Base-by-base conservation (phyloP, 202 grass and related monocot species). In the Eragrostis tef region DNA sequence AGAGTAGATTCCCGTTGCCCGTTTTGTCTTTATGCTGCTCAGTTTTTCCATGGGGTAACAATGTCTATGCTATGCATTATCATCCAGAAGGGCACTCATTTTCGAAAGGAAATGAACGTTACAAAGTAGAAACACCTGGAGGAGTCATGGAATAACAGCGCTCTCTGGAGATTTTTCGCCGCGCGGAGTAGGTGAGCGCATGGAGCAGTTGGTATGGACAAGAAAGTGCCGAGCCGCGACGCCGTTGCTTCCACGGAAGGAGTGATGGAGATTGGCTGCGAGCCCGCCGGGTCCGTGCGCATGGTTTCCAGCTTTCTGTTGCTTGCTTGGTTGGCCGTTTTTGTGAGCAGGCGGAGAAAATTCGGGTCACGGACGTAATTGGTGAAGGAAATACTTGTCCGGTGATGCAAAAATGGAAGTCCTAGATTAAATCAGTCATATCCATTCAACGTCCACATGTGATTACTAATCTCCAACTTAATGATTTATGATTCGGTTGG, bases 151-250 rank as follows among this genome's bases (percentile, higher is more conserved):
- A 26, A 45, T 0, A 6, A 49, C 2, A 45, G 11, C 44, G 11
- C 51, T 54, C 29, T 31, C 7, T 7, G 9, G 80, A 66, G 60
- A 83, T 44, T 56, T 75, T 75, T 75, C 36, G 11, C 49, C 39
- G 34, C 16, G 0, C 15, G 39, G 34, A 44, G 53, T 13, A 39
- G 73, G 73, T 60, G 58, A 54, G 31, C 47, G 0, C 34, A 42
- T 17, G 71, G 53, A 61, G 41, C 71, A 9, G 16, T 15, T 6
- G 34, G 34, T 9, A 19, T 25, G 34, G 17, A 29, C 15, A 59
- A 10, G 2, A 43, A 25, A 3, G 45, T 6, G 59, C 71, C 39
- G 24, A 21, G 46, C 70, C 39, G 21, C 22, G 51, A 11, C 51
- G 63, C 19, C 72, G 50, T 77, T 8, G 51, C 42, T 19, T 45